phyloP scores from a whole-genome alignment of 805 yeast genomes.

The Yarrowia divulgata region DNA sequence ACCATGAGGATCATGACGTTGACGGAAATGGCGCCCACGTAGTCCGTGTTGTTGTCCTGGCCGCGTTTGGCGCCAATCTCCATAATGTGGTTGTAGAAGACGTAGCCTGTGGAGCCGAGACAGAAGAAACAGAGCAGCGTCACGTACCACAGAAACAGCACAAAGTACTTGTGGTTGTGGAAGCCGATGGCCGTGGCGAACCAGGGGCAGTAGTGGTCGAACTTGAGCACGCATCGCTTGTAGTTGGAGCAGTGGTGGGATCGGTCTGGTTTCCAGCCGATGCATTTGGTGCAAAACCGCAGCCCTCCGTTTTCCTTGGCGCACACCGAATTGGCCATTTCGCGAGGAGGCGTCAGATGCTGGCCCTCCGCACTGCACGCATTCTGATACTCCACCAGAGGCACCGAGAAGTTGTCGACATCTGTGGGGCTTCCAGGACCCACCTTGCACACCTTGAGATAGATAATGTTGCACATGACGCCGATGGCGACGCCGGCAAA shows the following conservation, averaged over 20 bases:
- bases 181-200: conserved; percentile 87
- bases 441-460: conserved; percentile 21
- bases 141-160: conserved; percentile 71
- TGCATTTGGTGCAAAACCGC: conserved; percentile 54
- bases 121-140: conserved; percentile 58
- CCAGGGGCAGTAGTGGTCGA: conserved; percentile 87
- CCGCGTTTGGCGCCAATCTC: conserved; percentile 34
- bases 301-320: conserved; percentile 54
- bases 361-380: conserved; percentile 4
- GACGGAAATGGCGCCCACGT: conserved; percentile 56
- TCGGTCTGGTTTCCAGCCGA: conserved; percentile 56
- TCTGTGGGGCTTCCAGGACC: conserved; percentile 31
- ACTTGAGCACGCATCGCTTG: conserved; percentile 55
- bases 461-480: conserved; percentile 25
- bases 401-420: conserved; percentile 13
- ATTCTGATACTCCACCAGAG: conserved; percentile 30
- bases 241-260: conserved; percentile 56
- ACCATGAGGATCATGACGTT: conserved; percentile 68
- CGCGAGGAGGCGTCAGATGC: conserved; percentile 29
- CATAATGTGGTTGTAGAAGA: conserved; percentile 43
- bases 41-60: conserved; percentile 44
- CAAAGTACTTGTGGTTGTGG: conserved; percentile 76
- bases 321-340: conserved; percentile 23
- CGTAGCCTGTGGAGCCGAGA: conserved; percentile 44
- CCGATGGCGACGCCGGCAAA: conserved; percentile 13